These are phyloP conservation scores for Starmerella potacharoeniae DNA, from an alignment of 805 yeast species.

Conservation along the genomic window DNA sequence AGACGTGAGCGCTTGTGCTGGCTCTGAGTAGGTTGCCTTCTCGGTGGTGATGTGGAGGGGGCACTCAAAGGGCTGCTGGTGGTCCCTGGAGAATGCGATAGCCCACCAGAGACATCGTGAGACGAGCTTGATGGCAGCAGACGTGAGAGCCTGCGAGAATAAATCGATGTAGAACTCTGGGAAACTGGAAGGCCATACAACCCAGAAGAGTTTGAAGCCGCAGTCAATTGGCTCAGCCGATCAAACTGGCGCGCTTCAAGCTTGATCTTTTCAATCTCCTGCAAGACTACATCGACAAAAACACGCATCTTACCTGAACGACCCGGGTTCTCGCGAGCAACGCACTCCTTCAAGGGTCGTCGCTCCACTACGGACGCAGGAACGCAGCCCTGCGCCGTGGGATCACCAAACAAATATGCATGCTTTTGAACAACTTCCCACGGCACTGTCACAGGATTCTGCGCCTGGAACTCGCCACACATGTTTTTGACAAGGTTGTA, in stretches of 20 bases:
- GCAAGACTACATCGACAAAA: conserved; percentile 37
- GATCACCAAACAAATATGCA: conserved; percentile 5
- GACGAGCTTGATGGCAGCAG: conserved; percentile 11
- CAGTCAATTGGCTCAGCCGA: conserved; percentile 4
- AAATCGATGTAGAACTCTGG: conserved; percentile 18
- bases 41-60: neutral
- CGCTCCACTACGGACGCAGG: conserved; percentile 22
- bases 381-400: conserved; percentile 2
- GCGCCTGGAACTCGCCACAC: conserved; percentile 16
- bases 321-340: conserved; percentile 32
- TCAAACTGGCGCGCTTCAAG: conserved; percentile 42
- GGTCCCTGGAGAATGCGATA: neutral
- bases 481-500: conserved; percentile 50
- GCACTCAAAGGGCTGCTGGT: neutral
- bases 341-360: conserved; percentile 31
- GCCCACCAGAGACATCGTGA: conserved; percentile 6
- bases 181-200: conserved; percentile 16
- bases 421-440: conserved; percentile 7
- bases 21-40: conserved; percentile 1
- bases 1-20: conserved; percentile 26
- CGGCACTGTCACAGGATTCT: conserved; percentile 8
- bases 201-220: conserved; percentile 1
- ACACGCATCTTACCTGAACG: conserved; percentile 31
- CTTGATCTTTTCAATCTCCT: conserved; percentile 42
- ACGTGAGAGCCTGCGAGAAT: conserved; percentile 15